Evolutionary conservation across 495 filamentous ascomycete genomes (phyloP), one percentile per base, ranked within the genome.

Genomic region (Aspergillus panamensis): DNA sequence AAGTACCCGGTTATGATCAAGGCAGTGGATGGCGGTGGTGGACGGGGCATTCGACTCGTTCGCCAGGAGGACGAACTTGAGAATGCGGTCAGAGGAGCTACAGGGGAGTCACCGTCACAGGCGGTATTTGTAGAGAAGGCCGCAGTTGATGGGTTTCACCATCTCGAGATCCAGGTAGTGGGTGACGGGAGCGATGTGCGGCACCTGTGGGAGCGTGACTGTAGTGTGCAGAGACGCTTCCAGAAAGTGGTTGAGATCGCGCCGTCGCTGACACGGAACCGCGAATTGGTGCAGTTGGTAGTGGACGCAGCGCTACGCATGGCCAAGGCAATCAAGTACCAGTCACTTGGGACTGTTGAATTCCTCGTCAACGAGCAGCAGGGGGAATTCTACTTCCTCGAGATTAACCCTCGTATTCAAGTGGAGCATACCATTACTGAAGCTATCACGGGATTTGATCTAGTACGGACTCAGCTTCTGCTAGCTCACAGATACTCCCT

Each of bases 361-460:
- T 87, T 81, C 50, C 73, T 87, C 13, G 80, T 86, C 12, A 79
- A 82, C 66, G 80, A 82, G 53, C 62, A 74, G n/a, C 76, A 67
- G 0, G 63, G 64, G 0, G 75, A 83, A 44, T 84, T 84, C 66
- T 87, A 82, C 64, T 87, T 87, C 60, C 67, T 87, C 5, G 84
- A 87, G 64, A 80, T 87, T 73, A 87, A 87, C 62, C 82, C 84
- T 0, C 72, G 84, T 30, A 65, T 86, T 17, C 84, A 80, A 62
- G 79, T 82, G 31, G 80, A 82, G 57, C 80, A 82, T 52, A 81
- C 77, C 17, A 77, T 83, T 37, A 82, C 78, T 1, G 79, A 84
- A 55, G 67, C 77, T 6, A 80, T 80, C 53, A 82, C 78, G 42
- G 78, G 72, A 6, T 62, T 85, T 5, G 84, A 87, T 57, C 65